A percentile compares a stretch with the other conserved stretches of the same genome.
Evolutionary conservation across 176 grass and related monocot genomes (phyloP).

Genomic region (Urochloa ruziziensis): DNA sequence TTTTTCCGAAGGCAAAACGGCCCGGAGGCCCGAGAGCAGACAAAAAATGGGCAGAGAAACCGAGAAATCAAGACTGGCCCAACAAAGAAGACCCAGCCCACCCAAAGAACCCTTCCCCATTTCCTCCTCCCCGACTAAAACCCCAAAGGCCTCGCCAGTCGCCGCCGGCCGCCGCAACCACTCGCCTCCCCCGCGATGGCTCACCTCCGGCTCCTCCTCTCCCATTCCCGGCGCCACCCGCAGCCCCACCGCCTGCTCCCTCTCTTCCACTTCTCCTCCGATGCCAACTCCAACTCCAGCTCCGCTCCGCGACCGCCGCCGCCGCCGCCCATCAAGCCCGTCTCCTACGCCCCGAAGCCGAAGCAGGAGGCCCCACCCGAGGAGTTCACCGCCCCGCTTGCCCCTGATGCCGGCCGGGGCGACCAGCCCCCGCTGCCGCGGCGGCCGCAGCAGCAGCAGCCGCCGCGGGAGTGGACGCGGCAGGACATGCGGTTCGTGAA

Average conservation of each 20-base stretch:
- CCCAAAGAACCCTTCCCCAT: background rate
- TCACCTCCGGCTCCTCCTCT: conserved; percentile 62
- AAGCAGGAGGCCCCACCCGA: conserved; percentile 34
- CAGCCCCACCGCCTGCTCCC: conserved; percentile 27
- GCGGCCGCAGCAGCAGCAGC: background rate
- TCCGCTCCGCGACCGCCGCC: conserved; percentile 15
- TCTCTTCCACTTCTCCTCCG: conserved; percentile 35
- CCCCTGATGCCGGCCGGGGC: background rate
- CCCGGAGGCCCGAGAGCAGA: background rate
- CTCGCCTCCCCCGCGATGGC: conserved; percentile 49
- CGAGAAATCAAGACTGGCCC: background rate
- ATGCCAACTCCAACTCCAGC: conserved; percentile 43
- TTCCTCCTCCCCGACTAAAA: conserved; percentile 28
- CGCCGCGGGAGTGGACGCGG: conserved; percentile 48
- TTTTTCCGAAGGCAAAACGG: no score
- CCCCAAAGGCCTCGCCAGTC: conserved; percentile 39
- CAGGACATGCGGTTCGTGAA: conserved; percentile 73
- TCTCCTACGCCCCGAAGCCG: conserved; percentile 68
- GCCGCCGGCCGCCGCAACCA: conserved; percentile 30
- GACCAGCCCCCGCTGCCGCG: background rate
- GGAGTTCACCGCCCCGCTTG: background rate
- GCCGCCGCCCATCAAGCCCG: conserved; percentile 59
- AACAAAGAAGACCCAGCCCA: background rate
- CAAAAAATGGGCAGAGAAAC: background rate
- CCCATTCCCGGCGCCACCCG: conserved; percentile 23